These are phyloP conservation scores for Haberlea rhodopensis DNA, from an alignment of 257 asterid species.

Conservation along the genomic window DNA sequence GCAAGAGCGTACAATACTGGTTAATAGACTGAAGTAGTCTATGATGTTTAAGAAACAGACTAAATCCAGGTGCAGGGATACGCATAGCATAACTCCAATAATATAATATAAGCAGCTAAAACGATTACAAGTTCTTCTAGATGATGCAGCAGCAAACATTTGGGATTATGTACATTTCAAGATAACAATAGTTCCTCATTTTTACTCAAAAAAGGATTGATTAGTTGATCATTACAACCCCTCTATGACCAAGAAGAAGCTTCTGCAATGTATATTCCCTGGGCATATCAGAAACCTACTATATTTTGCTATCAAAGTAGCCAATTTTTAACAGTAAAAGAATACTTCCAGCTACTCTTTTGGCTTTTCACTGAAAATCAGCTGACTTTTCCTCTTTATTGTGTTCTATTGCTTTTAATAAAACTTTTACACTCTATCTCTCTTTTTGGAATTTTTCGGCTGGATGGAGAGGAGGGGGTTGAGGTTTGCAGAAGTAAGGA, in stretches of 20 bases:
- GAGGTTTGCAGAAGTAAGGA: background rate
- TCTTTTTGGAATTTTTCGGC: background rate
- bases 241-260: background rate
- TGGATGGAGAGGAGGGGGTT: background rate
- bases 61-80: background rate
- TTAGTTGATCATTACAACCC: background rate
- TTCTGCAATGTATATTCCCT: background rate
- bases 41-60: constrained; percentile 8
- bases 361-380: background rate
- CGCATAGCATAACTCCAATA: background rate
- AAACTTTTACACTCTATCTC: background rate
- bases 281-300: background rate
- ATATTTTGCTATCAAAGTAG: background rate
- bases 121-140: background rate
- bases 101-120: too few relatives aligned
- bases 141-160: background rate
- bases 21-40: too few relatives aligned
- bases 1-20: background rate
- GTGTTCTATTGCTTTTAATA: background rate
- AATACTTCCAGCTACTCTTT: background rate
- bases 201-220: background rate
- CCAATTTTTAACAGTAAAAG: background rate
- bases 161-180: background rate
- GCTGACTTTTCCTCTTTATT: too few relatives aligned
- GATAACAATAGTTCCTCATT: background rate